Evolutionary conservation across 306 rosid species (phyloP), one percentile per base, ranked within the genome.

Genomic region (Alnus glutinosa): DNA sequence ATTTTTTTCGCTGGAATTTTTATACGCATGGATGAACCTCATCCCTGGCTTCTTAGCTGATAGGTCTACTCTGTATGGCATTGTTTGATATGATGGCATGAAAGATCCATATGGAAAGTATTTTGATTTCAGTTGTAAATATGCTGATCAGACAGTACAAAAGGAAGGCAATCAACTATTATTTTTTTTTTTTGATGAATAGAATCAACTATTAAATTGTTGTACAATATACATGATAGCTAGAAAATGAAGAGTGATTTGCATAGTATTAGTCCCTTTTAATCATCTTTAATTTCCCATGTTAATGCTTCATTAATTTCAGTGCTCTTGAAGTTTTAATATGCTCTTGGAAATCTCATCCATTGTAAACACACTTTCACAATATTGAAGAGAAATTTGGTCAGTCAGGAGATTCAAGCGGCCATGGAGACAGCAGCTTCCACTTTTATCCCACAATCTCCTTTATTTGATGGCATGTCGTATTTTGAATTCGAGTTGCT

Each of bases 11-110:
- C 57, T 66, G 72, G 51, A 67, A 67, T 18, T 67, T 67, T 18
- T 42, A 39, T 57, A 59, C 36, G 10, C 73, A 39, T 48, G 23
- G 19, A 19, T 46, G 39, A 18, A 18, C n/a, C 34, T 28, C 50
- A 14, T 63, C 10, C 64, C 18, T 3, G 55, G 70, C 37, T 30
- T 71, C 34, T 71, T 34, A 69, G n/a, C 39, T 74, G 64, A 47
- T 66, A 73, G 55, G 32, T 49, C 32, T 42, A 16, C 51, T 67
- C 32, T 19, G 9, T 37, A n/a, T 34, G 13, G 4, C 62, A 18
- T n/a, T 68, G 59, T 84, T 71, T 55, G 76, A 55, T 32, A 46
- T 42, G 16, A n/a, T 34, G 52, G 74, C 44, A 49, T 58, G 77
- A 32, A 52, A 37, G 70, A 75, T 58, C 19, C 69, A 74, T 3